These are phyloP conservation scores for Diophrys sp. DNA, from an alignment of 73 alveolate species.

Conservation along the genomic window DNA sequence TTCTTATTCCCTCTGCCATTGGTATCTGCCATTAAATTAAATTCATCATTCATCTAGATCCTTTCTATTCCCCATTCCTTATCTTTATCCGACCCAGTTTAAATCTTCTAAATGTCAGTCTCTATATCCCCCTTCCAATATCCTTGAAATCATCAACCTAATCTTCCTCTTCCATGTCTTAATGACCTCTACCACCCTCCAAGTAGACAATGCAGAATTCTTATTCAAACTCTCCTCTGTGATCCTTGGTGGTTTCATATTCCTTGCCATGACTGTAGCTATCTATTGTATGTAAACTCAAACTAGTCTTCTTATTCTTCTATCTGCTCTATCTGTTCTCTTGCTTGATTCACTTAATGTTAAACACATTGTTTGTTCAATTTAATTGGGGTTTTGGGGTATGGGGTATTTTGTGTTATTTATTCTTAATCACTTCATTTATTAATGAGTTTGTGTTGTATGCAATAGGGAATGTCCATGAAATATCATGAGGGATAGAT, in stretches of 20 bases:
- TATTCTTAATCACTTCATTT: constrained; percentile 7
- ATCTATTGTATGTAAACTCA: not conserved
- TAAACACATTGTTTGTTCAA: not conserved
- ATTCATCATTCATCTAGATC: too few species aligned
- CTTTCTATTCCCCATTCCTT: constrained; percentile 17
- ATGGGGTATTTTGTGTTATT: constrained; percentile 10
- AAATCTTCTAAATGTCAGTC: not conserved
- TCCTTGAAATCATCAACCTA: constrained; percentile 22
- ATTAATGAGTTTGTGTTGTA: constrained; percentile 4
- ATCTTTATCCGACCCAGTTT: constrained; percentile 7
- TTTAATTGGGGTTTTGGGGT: constrained; percentile 9
- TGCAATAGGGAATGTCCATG: constrained; percentile 58
- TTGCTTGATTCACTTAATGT: not conserved
- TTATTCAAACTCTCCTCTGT: constrained; percentile 1
- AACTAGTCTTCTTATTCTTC: not conserved
- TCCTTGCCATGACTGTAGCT: not conserved
- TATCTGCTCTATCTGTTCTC: not conserved
- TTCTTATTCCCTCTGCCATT: too few species aligned
- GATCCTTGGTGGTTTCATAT: constrained; percentile 10
- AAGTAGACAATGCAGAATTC: constrained; percentile 4
- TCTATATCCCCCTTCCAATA: not conserved
- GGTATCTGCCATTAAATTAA: too few species aligned
- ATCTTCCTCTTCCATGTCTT: constrained; percentile 4
- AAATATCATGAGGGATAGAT: constrained; percentile 75
- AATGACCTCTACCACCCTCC: not conserved